Percentiles rank a stretch among this genome's conserved stretches.
Conservation (phyloP, 768 basidiomycete species). For the Cystofilobasidium bisporidii region DNA sequence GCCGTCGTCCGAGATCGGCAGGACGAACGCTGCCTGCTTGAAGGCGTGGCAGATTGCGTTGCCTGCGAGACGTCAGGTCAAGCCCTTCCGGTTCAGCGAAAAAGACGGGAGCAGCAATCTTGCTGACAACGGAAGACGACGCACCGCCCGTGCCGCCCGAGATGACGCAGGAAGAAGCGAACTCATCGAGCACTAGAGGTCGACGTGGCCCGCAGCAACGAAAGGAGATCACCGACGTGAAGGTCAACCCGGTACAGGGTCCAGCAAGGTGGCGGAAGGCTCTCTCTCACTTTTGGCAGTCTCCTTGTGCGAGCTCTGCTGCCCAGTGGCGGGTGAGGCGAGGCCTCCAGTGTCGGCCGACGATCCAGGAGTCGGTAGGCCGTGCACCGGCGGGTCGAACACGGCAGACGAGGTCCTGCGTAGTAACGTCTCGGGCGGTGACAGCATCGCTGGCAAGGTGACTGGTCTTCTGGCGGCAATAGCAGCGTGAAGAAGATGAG, state of each 20-base stretch:
- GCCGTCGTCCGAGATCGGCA: conserved; percentile 92
- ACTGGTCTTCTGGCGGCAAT: neutral
- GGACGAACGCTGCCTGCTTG: conserved; percentile 51
- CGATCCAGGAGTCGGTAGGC: too few relatives aligned
- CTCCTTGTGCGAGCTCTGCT: neutral
- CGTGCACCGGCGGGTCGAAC: neutral
- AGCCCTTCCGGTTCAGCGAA: too few relatives aligned
- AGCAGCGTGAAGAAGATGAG: neutral
- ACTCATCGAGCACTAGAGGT: too few relatives aligned
- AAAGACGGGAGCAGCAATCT: too few relatives aligned
- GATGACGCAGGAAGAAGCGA: conserved; percentile 2
- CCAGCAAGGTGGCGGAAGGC: too few relatives aligned
- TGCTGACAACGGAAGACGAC: too few relatives aligned
- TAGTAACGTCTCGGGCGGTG: neutral
- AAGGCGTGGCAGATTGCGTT: conserved; percentile 86
- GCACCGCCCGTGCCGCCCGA: conserved; percentile 2
- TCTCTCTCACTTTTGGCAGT: too few relatives aligned
- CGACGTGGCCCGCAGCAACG: too few relatives aligned
- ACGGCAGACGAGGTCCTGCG: neutral
- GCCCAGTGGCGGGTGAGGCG: neutral
- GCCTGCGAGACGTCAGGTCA: conserved; percentile 45
- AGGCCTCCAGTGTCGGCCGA: too few relatives aligned
- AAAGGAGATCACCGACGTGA: too few relatives aligned
- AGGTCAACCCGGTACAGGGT: too few relatives aligned
- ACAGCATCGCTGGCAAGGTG: neutral